Conservation (phyloP, 1,284 basidiomycete species). For the Salmacisia buchloeana region DNA sequence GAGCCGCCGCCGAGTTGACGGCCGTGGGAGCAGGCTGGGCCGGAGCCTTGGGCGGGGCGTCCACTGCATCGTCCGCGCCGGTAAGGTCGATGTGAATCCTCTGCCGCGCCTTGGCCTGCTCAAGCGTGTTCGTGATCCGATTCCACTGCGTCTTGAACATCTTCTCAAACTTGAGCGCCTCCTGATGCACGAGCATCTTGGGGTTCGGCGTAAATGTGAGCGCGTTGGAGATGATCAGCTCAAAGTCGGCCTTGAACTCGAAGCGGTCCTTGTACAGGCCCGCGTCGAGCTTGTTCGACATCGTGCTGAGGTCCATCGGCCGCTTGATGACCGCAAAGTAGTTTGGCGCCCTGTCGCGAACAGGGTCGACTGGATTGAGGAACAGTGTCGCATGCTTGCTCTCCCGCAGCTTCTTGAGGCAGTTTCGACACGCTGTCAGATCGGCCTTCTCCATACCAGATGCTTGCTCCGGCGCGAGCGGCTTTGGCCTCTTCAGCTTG, state of each 20-base stretch:
- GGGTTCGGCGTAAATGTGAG: constrained; percentile 70
- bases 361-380: constrained; percentile 70
- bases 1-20: background rate
- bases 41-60: background rate
- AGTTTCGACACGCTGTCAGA: constrained; percentile 70
- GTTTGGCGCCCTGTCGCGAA: constrained; percentile 48
- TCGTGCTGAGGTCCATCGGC: constrained; percentile 91
- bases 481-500: constrained; percentile 47
- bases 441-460: constrained; percentile 77
- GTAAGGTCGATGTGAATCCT: background rate
- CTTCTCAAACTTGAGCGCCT: constrained; percentile 69
- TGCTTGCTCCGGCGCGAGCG: constrained; percentile 57
- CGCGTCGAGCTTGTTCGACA: constrained; percentile 76
- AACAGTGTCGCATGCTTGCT: constrained; percentile 71
- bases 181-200: constrained; percentile 69
- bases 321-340: constrained; percentile 85
- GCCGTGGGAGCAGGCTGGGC: background rate
- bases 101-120: constrained; percentile 43
- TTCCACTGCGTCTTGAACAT: constrained; percentile 77
- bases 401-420: constrained; percentile 68
- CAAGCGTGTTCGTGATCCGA: constrained; percentile 46
- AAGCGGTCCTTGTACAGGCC: constrained; percentile 75
- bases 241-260: constrained; percentile 79
- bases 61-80: background rate
- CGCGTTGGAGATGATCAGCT: constrained; percentile 80